A percentile compares a stretch with the other conserved stretches of the same genome.
These are phyloP conservation scores for Apocynum venetum DNA, from an alignment of 257 asterid genomes.

Conservation along the genomic window DNA sequence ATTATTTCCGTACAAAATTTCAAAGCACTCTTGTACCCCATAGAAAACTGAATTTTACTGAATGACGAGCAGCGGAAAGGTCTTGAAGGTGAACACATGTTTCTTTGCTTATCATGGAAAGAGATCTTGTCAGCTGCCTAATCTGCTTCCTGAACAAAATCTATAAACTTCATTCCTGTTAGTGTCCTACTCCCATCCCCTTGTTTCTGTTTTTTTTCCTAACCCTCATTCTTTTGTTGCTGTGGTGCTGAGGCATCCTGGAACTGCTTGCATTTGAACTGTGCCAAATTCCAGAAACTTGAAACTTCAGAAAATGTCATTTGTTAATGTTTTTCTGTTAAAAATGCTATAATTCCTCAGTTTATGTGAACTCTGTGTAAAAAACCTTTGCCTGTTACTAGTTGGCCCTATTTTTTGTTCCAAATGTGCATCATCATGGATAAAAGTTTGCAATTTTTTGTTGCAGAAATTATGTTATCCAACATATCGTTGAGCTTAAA, in stretches of 20 bases:
- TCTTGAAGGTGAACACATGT: neutral
- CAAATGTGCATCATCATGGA: neutral
- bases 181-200: neutral
- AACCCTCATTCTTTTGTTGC: neutral
- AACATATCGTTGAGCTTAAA: slow-evolving; percentile 34
- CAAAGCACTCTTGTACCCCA: too few species aligned
- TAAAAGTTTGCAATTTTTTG: neutral
- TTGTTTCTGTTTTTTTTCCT: neutral
- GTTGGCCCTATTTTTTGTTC: neutral
- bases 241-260: neutral
- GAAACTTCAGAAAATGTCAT: neutral
- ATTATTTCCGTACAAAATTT: too few species aligned
- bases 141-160: neutral
- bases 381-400: neutral
- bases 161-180: neutral
- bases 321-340: neutral
- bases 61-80: neutral
- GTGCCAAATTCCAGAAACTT: neutral
- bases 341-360: neutral
- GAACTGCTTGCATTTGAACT: neutral
- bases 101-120: neutral
- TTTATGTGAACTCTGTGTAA: neutral
- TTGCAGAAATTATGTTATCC: slow-evolving; percentile 50
- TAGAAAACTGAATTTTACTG: neutral
- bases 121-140: neutral